Conservation (phyloP, 306 rosid genomes). For the Ormosia semicastrata region DNA sequence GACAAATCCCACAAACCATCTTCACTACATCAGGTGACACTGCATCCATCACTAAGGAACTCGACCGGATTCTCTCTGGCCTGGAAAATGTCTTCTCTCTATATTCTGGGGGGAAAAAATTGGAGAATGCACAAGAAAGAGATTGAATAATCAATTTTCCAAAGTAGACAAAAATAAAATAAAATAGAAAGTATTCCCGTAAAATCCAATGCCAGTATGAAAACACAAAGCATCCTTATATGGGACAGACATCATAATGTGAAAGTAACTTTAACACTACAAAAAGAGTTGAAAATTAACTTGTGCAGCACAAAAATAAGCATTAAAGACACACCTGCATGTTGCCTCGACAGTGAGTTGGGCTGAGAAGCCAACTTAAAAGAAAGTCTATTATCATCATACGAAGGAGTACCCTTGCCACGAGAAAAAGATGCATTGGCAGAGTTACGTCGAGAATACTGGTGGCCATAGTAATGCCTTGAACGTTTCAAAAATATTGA, state of each 20-base stretch:
- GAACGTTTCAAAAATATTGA: conserved; percentile 77
- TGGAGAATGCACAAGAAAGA: background rate
- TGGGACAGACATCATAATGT: background rate
- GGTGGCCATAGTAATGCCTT: conserved; percentile 78
- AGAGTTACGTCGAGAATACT: conserved; percentile 78
- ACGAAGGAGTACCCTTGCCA: conserved; percentile 51
- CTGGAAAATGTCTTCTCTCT: conserved; percentile 48
- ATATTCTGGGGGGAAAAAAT: conserved; percentile 39
- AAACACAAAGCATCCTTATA: background rate
- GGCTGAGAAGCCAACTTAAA: conserved; percentile 63
- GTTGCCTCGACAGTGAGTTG: conserved; percentile 44
- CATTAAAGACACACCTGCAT: conserved; percentile 44
- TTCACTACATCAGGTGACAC: conserved; percentile 46
- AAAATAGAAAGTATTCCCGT: background rate
- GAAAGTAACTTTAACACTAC: background rate
- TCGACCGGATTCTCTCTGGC: conserved; percentile 77
- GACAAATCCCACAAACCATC: conserved; percentile 68
- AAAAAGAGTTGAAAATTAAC: background rate
- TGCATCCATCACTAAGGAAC: conserved; percentile 42
- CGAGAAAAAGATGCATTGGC: conserved; percentile 61
- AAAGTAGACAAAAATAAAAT: background rate
- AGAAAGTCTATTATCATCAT: conserved; percentile 55
- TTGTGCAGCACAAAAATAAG: background rate
- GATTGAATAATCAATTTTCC: background rate
- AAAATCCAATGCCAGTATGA: background rate